A percentile compares a stretch with the other conserved stretches of the same genome.
These are phyloP conservation scores for Syzygium aqueum DNA, from an alignment of 345 rosid species.

Conservation along the genomic window DNA sequence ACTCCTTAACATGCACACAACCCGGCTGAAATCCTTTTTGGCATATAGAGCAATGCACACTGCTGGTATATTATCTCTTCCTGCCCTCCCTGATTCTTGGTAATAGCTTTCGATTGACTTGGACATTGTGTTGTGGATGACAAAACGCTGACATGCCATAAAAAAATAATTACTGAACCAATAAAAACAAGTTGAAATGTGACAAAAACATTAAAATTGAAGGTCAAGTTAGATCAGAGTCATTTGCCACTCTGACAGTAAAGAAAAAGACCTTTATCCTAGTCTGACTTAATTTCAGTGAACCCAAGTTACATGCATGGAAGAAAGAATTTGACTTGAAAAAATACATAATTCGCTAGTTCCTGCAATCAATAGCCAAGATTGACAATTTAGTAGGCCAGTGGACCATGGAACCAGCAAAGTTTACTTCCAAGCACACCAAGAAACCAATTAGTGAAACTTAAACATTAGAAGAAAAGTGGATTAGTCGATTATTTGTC, in stretches of 20 bases:
- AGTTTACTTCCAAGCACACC: not conserved
- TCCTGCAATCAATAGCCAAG: not conserved
- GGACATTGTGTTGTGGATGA: slow-evolving; percentile 84
- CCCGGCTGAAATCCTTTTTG: slow-evolving; percentile 92
- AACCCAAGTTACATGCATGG: not conserved
- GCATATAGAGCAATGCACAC: slow-evolving; percentile 65
- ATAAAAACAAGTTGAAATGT: not conserved
- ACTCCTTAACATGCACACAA: slow-evolving; percentile 73
- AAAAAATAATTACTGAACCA: not conserved
- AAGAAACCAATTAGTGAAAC: not conserved
- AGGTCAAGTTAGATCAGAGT: not conserved
- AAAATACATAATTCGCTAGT: not conserved
- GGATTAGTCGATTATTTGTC: not conserved
- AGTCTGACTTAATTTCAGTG: not conserved
- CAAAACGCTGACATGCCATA: slow-evolving; percentile 51
- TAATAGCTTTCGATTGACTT: slow-evolving; percentile 91
- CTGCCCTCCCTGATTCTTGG: slow-evolving; percentile 95
- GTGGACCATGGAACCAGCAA: not conserved
- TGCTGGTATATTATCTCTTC: slow-evolving; percentile 67
- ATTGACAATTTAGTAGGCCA: not conserved
- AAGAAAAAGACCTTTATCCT: not conserved
- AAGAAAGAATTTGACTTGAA: not conserved
- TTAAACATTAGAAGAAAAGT: not conserved
- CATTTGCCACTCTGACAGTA: not conserved
- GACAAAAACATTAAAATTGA: not conserved